Base-by-base conservation (phyloP, 2,329 filamentous ascomycete species). In the Arthroderma sp. region DNA sequence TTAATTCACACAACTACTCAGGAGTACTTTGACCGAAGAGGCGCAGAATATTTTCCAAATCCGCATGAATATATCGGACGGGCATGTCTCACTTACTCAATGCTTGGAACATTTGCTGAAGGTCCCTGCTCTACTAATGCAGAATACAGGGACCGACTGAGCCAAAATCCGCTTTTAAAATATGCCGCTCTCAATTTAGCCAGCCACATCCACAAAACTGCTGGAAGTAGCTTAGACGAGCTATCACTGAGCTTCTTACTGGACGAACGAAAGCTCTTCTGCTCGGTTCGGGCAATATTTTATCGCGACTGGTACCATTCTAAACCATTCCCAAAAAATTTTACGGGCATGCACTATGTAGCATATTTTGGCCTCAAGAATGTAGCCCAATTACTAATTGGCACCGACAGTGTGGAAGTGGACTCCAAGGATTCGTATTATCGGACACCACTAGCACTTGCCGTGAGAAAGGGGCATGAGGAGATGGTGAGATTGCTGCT, bases 401-500 rank as follows among this genome's bases (percentile, higher is more conserved):
- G 6, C 11, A 40, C 3, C 29, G 38, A 28, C 11, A 6, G 29
- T 27, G 38, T 28, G 3, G 38, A 40, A 6, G 27, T 40, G 38
- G 6, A 40, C 28, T 40, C 28, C 28, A 11, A 10, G 28, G 28
- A 40, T 40, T 15, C n/a, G 5, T 1, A 15, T 10, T 4, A 28
- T 10, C n/a, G 4, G 38, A 40, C 38, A 22, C 38, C 38, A 27
- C 38, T 40, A 29, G n/a, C 29, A 28, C 3, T 15, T 6, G 38
- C 38, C 29, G 11, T 6, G 10, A 6, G 11, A 3, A 4, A 28
- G n/a, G 28, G 28, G 27, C 38, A 40, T 22, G 4, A 40, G 29
- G 38, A 28, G 10, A 28, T 40, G 4, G 28, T 40, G 38, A 40
- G 38, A 39, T 10, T 43, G n/a, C 43, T 48, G 10, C 46, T 48